Evolutionary conservation across 306 rosid genomes (phyloP).

Genomic region (Acacia crassicarpa): DNA sequence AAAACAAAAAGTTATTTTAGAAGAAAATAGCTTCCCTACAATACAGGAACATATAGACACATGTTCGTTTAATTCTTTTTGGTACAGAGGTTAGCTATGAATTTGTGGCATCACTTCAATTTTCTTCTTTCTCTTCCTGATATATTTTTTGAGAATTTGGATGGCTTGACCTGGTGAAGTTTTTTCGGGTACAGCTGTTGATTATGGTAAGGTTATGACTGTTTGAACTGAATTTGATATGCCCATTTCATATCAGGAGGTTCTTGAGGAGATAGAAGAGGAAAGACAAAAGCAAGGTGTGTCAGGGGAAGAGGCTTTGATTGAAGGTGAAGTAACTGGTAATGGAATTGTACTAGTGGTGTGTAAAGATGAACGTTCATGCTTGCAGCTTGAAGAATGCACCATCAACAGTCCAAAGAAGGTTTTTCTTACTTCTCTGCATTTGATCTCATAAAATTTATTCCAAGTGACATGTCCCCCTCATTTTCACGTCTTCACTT

Average conservation of each 20-base stretch:
- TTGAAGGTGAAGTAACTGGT: slow-evolving; percentile 52
- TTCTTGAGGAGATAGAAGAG: slow-evolving; percentile 94
- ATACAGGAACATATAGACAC: neutral
- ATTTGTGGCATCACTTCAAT: slow-evolving; percentile 14
- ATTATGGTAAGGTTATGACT: slow-evolving; percentile 25
- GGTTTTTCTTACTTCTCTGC: slow-evolving; percentile 42
- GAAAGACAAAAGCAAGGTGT: slow-evolving; percentile 58
- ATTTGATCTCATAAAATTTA: slow-evolving; percentile 13
- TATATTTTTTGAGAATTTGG: slow-evolving; percentile 3
- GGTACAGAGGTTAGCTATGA: slow-evolving; percentile 1
- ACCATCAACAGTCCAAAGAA: slow-evolving; percentile 58
- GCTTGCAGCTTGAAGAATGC: slow-evolving; percentile 92
- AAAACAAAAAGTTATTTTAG: neutral
- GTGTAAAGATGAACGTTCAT: slow-evolving; percentile 92
- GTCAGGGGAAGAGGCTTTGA: slow-evolving; percentile 49
- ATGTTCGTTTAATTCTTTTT: slow-evolving; percentile 28
- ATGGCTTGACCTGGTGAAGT: slow-evolving; percentile 11
- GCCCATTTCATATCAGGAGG: slow-evolving; percentile 56
- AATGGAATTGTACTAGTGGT: slow-evolving; percentile 84
- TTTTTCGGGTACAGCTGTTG: slow-evolving; percentile 9
- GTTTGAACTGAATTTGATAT: slow-evolving; percentile 30
- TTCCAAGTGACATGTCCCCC: neutral
- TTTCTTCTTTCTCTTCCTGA: neutral
- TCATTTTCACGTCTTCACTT: neutral
- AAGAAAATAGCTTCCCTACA: neutral